Percentiles rank a stretch among this genome's conserved stretches.
Evolutionary conservation across 1,284 basidiomycete species (phyloP).

Genomic region (Cutaneotrichosporon sp.): DNA sequence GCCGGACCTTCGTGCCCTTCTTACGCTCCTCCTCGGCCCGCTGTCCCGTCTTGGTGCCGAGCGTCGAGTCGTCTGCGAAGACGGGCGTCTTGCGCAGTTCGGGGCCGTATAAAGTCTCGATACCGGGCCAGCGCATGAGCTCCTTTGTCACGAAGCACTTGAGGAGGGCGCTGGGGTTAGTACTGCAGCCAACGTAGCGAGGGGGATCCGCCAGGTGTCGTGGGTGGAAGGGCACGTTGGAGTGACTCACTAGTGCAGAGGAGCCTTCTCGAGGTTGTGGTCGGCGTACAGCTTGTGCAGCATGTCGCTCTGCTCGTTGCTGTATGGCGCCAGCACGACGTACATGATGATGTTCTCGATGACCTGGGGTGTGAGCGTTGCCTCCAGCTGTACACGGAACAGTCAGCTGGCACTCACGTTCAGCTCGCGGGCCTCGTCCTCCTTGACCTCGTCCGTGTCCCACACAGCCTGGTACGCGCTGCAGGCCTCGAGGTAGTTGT

Average conservation of each 20-base stretch:
- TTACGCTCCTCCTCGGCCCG: conserved; percentile 21
- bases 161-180: conserved; percentile 73
- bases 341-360: conserved; percentile 94
- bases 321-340: conserved; percentile 86
- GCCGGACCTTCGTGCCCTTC: conserved; percentile 31
- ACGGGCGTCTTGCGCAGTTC: conserved; percentile 78
- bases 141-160: conserved; percentile 97
- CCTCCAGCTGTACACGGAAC: too few relatives aligned
- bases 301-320: conserved; percentile 98
- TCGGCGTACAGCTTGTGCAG: conserved; percentile 82
- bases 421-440: conserved; percentile 72
- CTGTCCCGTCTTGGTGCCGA: conserved; percentile 46
- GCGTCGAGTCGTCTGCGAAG: conserved; percentile 60
- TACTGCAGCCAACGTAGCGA: not conserved
- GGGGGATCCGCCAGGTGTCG: not conserved
- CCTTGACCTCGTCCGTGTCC: conserved; percentile 90
- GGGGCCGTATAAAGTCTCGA: conserved; percentile 83
- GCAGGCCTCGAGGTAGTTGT: conserved; percentile 87
- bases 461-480: conserved; percentile 96
- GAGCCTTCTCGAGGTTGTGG: conserved; percentile 73
- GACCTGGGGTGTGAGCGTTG: conserved; percentile 64
- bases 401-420: too few relatives aligned
- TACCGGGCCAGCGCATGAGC: conserved; percentile 98
- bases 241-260: conserved; percentile 79
- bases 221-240: too few relatives aligned